phyloP scores from a whole-genome alignment of 306 rosid genomes.

The Hylodesmum podocarpum region DNA sequence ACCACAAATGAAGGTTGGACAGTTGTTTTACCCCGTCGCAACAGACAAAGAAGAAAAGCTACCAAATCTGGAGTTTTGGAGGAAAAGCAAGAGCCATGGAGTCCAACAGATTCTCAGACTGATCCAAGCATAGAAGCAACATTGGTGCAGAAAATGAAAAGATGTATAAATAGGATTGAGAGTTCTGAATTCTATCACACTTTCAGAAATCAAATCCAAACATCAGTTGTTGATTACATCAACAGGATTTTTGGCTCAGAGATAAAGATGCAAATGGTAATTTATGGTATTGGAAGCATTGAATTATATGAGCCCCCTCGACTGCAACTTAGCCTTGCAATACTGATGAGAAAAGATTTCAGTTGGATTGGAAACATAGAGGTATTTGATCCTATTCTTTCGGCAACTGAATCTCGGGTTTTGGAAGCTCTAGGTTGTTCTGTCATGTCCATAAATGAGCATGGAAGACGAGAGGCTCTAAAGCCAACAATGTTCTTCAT shows the following conservation, averaged over 20 bases:
- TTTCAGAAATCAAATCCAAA: slow-evolving; percentile 50
- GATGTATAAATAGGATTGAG: slow-evolving; percentile 48
- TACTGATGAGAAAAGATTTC: slow-evolving; percentile 53
- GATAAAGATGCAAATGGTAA: slow-evolving; percentile 63
- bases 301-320: slow-evolving; percentile 68
- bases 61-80: slow-evolving; percentile 28
- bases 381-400: slow-evolving; percentile 87
- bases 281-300: slow-evolving; percentile 86
- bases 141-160: slow-evolving; percentile 59
- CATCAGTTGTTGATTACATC: slow-evolving; percentile 41
- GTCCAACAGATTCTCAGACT: slow-evolving; percentile 54
- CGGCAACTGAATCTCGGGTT: slow-evolving; percentile 54
- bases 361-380: slow-evolving; percentile 68
- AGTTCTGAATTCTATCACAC: slow-evolving; percentile 55
- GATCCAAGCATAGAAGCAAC: slow-evolving; percentile 46
- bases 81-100: slow-evolving; percentile 52
- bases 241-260: slow-evolving; percentile 50
- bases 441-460: slow-evolving; percentile 66
- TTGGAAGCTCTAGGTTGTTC: slow-evolving; percentile 63
- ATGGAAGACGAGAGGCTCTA: slow-evolving; percentile 58
- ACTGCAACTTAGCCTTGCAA: slow-evolving; percentile 68
- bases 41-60: slow-evolving; percentile 42
- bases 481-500: slow-evolving; percentile 71
- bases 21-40: slow-evolving; percentile 65
- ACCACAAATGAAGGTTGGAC: slow-evolving; percentile 64